Evolutionary conservation across 345 rosid genomes (phyloP).

Genomic region (Garcia nutans): DNA sequence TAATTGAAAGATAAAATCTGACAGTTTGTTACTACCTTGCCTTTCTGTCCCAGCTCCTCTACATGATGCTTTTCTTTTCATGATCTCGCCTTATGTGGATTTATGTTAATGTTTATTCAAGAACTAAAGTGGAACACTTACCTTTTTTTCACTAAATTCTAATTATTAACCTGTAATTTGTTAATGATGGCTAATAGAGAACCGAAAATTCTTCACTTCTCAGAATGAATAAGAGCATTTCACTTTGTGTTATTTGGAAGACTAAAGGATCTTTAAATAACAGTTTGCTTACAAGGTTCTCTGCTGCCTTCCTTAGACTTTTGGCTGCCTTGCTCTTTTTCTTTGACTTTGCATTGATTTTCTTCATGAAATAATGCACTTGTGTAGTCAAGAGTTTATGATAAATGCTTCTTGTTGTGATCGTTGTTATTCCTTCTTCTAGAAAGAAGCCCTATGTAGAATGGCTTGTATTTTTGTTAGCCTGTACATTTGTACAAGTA

Average conservation of each 20-base stretch:
- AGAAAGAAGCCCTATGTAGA: neutral
- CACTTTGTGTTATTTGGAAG: neutral
- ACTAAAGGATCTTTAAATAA: neutral
- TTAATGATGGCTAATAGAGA: neutral
- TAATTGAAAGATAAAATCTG: neutral
- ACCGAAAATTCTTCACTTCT: neutral
- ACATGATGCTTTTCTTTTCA: neutral
- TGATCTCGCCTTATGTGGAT: neutral
- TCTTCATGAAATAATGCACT: neutral
- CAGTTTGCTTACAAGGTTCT: neutral
- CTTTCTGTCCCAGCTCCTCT: neutral
- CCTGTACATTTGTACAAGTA: neutral
- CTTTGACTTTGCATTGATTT: too few species aligned
- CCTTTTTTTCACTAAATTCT: neutral
- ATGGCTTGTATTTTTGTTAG: neutral
- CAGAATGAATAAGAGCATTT: too few species aligned
- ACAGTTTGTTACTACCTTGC: neutral
- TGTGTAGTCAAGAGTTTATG: neutral
- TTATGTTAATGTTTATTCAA: neutral
- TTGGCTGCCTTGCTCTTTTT: neutral
- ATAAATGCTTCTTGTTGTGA: neutral
- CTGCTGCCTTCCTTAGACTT: neutral
- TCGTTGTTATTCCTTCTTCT: neutral
- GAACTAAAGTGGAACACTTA: neutral
- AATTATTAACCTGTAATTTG: neutral